phyloP scores from a whole-genome alignment of 768 basidiomycete species.

The Boletus sp. region DNA sequence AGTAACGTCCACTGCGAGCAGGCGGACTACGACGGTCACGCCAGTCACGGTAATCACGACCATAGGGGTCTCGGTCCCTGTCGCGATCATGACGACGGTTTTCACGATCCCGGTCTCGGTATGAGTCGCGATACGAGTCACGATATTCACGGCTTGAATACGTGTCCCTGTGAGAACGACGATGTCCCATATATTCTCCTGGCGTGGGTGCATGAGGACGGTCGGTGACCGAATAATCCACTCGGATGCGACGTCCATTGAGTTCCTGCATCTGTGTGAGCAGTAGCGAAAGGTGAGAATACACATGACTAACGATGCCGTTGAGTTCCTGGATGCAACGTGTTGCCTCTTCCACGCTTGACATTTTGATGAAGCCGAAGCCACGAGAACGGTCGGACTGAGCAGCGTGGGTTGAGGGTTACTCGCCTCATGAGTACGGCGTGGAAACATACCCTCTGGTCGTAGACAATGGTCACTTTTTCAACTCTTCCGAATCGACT shows the following conservation, averaged over 20 bases:
- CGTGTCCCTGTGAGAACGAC: conserved; percentile 52
- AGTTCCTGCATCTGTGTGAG: conserved; percentile 57
- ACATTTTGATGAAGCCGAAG: conserved; percentile 97
- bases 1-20: conserved; percentile 64
- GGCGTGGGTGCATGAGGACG: conserved; percentile 95
- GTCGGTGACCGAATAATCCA: conserved; percentile 94
- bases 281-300: not conserved
- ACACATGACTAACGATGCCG: conserved; percentile 64
- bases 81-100: conserved; percentile 40
- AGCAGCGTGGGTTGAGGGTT: conserved; percentile 20
- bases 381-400: conserved; percentile 95
- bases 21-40: conserved; percentile 77
- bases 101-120: conserved; percentile 48
- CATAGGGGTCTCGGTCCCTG: conserved; percentile 59
- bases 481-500: conserved; percentile 83
- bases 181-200: conserved; percentile 96
- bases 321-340: conserved; percentile 89
- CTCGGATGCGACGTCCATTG: conserved; percentile 93
- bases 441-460: conserved; percentile 72
- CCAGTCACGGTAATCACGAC: conserved; percentile 72
- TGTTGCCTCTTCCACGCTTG: conserved; percentile 79
- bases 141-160: conserved; percentile 44
- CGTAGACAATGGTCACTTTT: conserved; percentile 95
- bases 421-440: not conserved
- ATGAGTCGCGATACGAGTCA: conserved; percentile 42